These are phyloP conservation scores for Stagonosporopsis cucurbitacearum DNA, from an alignment of 2,329 filamentous ascomycete genomes.

Conservation along the genomic window DNA sequence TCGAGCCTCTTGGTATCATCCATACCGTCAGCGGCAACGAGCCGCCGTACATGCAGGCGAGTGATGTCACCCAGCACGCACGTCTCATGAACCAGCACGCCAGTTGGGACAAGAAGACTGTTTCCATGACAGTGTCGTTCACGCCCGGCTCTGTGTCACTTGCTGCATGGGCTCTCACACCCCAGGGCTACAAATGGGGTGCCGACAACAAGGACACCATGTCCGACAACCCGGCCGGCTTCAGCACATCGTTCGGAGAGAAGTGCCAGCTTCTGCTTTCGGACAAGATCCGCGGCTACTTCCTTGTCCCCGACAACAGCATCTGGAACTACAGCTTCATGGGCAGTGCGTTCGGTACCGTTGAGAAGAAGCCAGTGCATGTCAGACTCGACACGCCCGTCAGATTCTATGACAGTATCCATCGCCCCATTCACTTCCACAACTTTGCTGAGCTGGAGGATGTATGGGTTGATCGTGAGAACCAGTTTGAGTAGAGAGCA, in stretches of 20 bases:
- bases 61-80: constrained; percentile 93
- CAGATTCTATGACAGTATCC: constrained; percentile 89
- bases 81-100: constrained; percentile 84
- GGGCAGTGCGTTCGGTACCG: constrained; percentile 82
- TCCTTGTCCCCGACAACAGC: constrained; percentile 88
- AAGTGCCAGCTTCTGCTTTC: constrained; percentile 94
- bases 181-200: constrained; percentile 94
- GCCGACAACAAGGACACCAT: constrained; percentile 91
- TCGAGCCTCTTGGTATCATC: constrained; percentile 93
- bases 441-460: constrained; percentile 98
- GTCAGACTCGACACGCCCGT: constrained; percentile 91
- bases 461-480: constrained; percentile 89
- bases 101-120: constrained; percentile 85
- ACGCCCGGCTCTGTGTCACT: constrained; percentile 96
- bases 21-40: constrained; percentile 96
- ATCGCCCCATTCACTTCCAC: constrained; percentile 93
- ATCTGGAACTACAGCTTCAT: constrained; percentile 99
- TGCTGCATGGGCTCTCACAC: constrained; percentile 90
- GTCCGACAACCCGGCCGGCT: constrained; percentile 93
- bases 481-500: constrained; percentile 86
- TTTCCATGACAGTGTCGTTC: constrained; percentile 95
- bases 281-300: constrained; percentile 93
- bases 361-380: constrained; percentile 89
- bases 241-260: constrained; percentile 88
- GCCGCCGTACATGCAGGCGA: constrained; percentile 92